phyloP scores from a whole-genome alignment of 306 rosid genomes.

The Cotoneaster glaucophyllus region DNA sequence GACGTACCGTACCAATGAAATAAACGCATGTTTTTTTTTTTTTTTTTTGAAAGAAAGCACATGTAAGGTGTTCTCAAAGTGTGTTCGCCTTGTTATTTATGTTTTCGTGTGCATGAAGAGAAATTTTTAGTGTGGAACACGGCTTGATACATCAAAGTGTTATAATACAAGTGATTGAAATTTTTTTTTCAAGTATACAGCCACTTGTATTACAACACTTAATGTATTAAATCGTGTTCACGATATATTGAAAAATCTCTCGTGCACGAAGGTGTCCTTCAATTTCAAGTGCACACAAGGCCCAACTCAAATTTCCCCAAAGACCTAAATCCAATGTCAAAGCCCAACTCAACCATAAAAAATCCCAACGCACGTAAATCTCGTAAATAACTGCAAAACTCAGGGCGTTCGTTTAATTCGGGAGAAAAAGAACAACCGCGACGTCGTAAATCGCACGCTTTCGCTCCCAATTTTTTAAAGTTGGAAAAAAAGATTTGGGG shows the following conservation, averaged over 20 bases:
- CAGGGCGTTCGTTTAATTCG: background rate
- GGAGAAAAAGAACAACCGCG: background rate
- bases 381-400: background rate
- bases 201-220: too few species aligned
- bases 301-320: background rate
- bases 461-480: constrained; percentile 2
- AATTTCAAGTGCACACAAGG: background rate
- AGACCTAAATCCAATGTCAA: background rate
- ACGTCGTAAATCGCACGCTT: constrained; percentile 8
- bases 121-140: too few species aligned
- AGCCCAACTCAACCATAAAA: background rate
- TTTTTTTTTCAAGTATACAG: too few species aligned
- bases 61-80: too few species aligned
- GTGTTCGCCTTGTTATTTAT: too few species aligned
- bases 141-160: too few species aligned
- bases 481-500: background rate
- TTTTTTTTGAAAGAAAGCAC: too few species aligned
- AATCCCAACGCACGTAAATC: background rate
- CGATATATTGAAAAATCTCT: too few species aligned
- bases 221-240: too few species aligned
- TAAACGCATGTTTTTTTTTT: too few species aligned
- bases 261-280: background rate
- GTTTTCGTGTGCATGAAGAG: too few species aligned
- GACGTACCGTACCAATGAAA: background rate
- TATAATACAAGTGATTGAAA: too few species aligned